phyloP scores from a whole-genome alignment of 805 yeast genomes.

The Hemisphaericaspora nanyangensis region DNA sequence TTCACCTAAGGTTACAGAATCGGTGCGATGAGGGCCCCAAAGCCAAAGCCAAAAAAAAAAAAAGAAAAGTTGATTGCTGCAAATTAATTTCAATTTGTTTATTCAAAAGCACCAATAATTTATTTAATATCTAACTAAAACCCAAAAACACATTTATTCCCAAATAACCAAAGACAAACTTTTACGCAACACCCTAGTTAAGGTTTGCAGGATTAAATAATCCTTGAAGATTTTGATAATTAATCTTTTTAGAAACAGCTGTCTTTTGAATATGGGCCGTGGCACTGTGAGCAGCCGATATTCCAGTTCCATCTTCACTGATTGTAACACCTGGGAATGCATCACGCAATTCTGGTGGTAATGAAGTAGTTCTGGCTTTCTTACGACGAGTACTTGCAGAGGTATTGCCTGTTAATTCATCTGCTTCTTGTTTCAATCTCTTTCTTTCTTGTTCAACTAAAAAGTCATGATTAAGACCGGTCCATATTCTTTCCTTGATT shows the following conservation, averaged over 20 bases:
- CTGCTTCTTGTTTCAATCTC: constrained; percentile 80
- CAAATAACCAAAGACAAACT: neutral
- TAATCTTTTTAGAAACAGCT: constrained; percentile 82
- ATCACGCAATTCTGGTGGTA: constrained; percentile 9
- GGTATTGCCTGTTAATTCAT: constrained; percentile 75
- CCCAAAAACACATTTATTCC: neutral
- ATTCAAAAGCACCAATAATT: no score
- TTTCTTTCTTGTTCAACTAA: constrained; percentile 81
- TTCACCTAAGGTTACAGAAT: no score
- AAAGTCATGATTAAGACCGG: constrained; percentile 82
- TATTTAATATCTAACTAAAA: neutral
- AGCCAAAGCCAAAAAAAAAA: no score
- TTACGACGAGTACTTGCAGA: constrained; percentile 37
- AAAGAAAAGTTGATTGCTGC: no score
- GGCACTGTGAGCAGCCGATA: constrained; percentile 76
- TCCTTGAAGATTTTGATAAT: constrained; percentile 74
- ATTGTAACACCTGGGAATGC: constrained; percentile 39
- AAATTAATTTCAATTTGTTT: no score
- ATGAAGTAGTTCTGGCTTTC: constrained; percentile 24
- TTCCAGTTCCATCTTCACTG: constrained; percentile 39
- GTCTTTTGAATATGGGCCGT: constrained; percentile 72
- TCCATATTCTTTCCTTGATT: constrained; percentile 83
- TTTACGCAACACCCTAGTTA: neutral
- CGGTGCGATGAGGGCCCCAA: no score
- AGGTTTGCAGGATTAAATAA: constrained; percentile 21